A percentile compares a stretch with the other conserved stretches of the same genome.
These are phyloP conservation scores for Penicillium sumatraense DNA, from an alignment of 2,329 filamentous ascomycete species.

Conservation along the genomic window DNA sequence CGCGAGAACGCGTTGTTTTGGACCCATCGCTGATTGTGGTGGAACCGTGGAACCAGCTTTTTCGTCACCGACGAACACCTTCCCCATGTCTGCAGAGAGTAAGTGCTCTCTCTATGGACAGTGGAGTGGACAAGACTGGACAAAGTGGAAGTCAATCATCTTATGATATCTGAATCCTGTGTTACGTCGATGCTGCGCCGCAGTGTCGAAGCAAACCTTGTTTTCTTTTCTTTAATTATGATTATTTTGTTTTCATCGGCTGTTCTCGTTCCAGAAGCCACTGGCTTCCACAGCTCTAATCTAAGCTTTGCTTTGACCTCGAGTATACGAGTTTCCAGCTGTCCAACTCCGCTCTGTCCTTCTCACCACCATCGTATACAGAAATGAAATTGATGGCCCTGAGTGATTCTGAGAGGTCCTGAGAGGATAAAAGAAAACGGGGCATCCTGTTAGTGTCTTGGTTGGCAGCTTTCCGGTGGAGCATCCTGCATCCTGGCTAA, in stretches of 20 bases:
- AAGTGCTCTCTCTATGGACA: too few relatives aligned
- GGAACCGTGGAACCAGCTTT: conserved; percentile 16
- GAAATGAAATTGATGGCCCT: background rate
- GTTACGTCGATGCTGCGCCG: background rate
- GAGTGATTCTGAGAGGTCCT: background rate
- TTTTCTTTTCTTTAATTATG: conserved; percentile 2
- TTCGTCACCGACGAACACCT: conserved; percentile 24
- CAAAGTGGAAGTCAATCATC: conserved; percentile 5
- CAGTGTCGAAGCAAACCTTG: background rate
- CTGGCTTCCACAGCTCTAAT: background rate
- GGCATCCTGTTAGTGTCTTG: conserved; percentile 25
- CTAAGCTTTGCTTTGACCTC: background rate
- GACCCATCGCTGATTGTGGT: conserved; percentile 16
- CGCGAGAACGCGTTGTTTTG: conserved; percentile 19
- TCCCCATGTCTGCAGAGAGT: conserved; percentile 15
- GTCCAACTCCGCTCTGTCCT: background rate
- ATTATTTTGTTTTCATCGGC: background rate
- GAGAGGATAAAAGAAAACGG: background rate
- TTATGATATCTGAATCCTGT: background rate
- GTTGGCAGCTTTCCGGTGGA: conserved; percentile 38
- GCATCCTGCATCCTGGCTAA: conserved; percentile 32
- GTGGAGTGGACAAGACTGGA: too few relatives aligned
- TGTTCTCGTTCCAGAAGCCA: background rate
- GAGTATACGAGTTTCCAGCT: background rate
- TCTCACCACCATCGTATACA: background rate